Evolutionary conservation across 2,329 filamentous ascomycete genomes (phyloP).

Genomic region (Chaetothyriales sp.): DNA sequence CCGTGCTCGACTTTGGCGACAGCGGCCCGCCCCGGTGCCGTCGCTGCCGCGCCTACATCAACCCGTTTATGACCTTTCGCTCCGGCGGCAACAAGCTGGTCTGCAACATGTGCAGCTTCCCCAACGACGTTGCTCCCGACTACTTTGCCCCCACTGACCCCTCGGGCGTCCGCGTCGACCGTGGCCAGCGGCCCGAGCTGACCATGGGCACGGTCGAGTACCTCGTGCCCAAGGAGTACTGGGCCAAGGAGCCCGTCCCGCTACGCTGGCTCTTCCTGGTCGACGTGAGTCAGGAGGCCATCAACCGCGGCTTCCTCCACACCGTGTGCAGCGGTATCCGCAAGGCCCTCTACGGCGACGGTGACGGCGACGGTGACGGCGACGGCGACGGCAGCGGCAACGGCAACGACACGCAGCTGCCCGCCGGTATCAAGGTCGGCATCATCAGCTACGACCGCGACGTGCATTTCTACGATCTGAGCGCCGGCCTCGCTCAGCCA

Average conservation of each 20-base stretch:
- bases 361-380: constrained; percentile 40
- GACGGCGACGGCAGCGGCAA: constrained; percentile 40
- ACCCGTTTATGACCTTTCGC: constrained; percentile 96
- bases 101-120: constrained; percentile 95
- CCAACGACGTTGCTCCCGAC: constrained; percentile 81
- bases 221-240: constrained; percentile 95
- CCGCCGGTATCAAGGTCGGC: constrained; percentile 71
- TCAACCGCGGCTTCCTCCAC: constrained; percentile 80
- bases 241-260: constrained; percentile 84
- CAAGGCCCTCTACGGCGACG: constrained; percentile 62
- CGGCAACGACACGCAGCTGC: constrained; percentile 44
- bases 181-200: constrained; percentile 77
- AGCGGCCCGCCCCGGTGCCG: constrained; percentile 78
- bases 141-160: constrained; percentile 89
- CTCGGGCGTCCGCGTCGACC: constrained; percentile 72
- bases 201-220: constrained; percentile 90
- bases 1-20: constrained; percentile 90
- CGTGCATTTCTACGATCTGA: constrained; percentile 95
- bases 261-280: constrained; percentile 82
- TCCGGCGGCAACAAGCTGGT: constrained; percentile 91
- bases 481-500: constrained; percentile 64
- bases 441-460: constrained; percentile 95
- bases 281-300: constrained; percentile 82
- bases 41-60: constrained; percentile 91
- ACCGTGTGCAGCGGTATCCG: constrained; percentile 83